A percentile compares a stretch with the other conserved stretches of the same genome.
Conservation (phyloP, 148 eudicot genomes). For the Amaranthus cruentus region DNA sequence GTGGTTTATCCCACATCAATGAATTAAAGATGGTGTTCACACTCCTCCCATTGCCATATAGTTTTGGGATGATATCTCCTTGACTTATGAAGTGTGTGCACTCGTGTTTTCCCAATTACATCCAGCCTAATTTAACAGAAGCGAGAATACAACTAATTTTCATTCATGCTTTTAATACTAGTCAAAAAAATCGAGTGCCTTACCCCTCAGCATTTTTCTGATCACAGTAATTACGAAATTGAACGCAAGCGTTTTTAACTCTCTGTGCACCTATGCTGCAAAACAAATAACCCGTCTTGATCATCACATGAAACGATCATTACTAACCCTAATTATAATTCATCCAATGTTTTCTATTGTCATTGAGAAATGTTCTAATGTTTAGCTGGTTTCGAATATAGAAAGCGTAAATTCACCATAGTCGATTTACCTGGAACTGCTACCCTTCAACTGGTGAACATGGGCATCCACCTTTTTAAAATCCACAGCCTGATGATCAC, state of each 20-base stretch:
- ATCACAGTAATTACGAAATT: slow-evolving; percentile 57
- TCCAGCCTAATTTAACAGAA: no score
- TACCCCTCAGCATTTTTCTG: slow-evolving; percentile 51
- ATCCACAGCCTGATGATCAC: slow-evolving; percentile 50
- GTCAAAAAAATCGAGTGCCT: slow-evolving; percentile 13
- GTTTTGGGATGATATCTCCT: no score
- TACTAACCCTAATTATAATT: not conserved
- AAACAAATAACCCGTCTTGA: not conserved
- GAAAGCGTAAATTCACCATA: not conserved
- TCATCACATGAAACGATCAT: not conserved
- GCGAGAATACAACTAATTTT: no score
- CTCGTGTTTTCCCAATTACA: no score
- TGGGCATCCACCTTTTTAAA: slow-evolving; percentile 64
- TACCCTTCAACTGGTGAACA: slow-evolving; percentile 79
- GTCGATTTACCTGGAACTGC: slow-evolving; percentile 63
- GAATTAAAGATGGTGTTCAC: no score
- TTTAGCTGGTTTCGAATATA: not conserved
- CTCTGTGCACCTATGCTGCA: slow-evolving; percentile 74
- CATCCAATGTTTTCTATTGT: not conserved
- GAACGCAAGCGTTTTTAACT: slow-evolving; percentile 49
- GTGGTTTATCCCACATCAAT: no score
- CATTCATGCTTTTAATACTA: no score
- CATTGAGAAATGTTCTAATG: not conserved
- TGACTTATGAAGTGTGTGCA: no score
- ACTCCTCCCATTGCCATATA: no score